Percentiles rank a stretch among this genome's conserved stretches.
Conservation (phyloP, 768 basidiomycete species). For the Sporobolomyces roseus region DNA sequence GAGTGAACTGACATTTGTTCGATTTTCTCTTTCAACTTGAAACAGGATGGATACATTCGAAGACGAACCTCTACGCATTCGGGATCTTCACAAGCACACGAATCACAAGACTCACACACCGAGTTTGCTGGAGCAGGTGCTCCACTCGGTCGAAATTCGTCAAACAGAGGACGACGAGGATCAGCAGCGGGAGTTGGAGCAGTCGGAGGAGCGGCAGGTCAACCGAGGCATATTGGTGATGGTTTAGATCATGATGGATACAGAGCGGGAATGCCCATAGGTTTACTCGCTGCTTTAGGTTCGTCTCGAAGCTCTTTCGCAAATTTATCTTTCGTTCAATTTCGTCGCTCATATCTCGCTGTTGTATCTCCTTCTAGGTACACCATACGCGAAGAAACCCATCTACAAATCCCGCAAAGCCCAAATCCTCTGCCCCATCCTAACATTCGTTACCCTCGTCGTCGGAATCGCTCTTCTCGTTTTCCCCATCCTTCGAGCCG, state of each 20-base stretch:
- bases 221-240: constrained; percentile 2
- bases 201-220: neutral
- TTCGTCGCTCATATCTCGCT: neutral
- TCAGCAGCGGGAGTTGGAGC: neutral
- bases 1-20: neutral
- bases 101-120: constrained; percentile 3
- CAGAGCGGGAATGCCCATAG: constrained; percentile 32
- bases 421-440: constrained; percentile 25
- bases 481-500: constrained; percentile 32
- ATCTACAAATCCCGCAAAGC: constrained; percentile 29
- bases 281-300: constrained; percentile 27
- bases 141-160: constrained; percentile 1
- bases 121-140: neutral
- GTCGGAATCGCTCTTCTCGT: constrained; percentile 23
- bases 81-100: neutral
- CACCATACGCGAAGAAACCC: constrained; percentile 35
- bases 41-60: constrained; percentile 26
- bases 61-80: constrained; percentile 4
- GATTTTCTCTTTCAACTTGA: neutral
- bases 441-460: constrained; percentile 12
- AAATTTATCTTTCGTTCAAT: too few relatives aligned
- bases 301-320: too few relatives aligned
- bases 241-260: constrained; percentile 20
- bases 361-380: neutral
- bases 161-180: neutral